Evolutionary conservation across 2,329 filamentous ascomycete species (phyloP).

Genomic region (Apiospora saccharicola): DNA sequence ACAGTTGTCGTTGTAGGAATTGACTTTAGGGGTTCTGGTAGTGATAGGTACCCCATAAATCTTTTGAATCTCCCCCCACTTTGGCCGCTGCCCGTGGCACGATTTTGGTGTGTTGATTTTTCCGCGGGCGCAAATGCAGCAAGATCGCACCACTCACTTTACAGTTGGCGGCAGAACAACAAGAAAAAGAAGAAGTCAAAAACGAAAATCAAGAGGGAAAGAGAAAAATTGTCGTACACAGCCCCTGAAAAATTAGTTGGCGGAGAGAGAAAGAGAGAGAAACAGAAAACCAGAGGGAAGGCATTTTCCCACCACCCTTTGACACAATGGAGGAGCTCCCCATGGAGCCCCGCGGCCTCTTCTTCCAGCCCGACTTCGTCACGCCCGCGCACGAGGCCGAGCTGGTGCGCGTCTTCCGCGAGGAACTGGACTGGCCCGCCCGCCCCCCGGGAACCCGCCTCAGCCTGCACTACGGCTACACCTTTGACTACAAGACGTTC

Average conservation of each 20-base stretch:
- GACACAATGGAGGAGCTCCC: conserved; percentile 35
- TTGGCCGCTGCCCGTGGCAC: neutral
- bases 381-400: conserved; percentile 51
- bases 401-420: conserved; percentile 53
- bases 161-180: neutral
- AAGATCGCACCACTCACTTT: neutral
- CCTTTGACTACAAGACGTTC: conserved; percentile 66
- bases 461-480: conserved; percentile 64
- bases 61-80: neutral
- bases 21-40: neutral
- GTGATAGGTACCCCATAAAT: neutral
- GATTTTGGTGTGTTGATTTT: conserved; percentile 8
- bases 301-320: conserved; percentile 7
- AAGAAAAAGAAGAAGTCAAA: no score
- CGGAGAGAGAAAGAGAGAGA: neutral
- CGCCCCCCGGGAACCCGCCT: conserved; percentile 49
- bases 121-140: neutral
- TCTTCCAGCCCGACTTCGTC: conserved; percentile 57
- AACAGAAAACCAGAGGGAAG: neutral
- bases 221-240: no score
- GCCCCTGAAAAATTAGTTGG: no score
- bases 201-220: no score
- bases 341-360: conserved; percentile 46
- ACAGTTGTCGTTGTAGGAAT: neutral
- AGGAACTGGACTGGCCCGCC: conserved; percentile 55